Conservation (phyloP, 1,139 yeast genomes). For the Kodamaea suecica region DNA sequence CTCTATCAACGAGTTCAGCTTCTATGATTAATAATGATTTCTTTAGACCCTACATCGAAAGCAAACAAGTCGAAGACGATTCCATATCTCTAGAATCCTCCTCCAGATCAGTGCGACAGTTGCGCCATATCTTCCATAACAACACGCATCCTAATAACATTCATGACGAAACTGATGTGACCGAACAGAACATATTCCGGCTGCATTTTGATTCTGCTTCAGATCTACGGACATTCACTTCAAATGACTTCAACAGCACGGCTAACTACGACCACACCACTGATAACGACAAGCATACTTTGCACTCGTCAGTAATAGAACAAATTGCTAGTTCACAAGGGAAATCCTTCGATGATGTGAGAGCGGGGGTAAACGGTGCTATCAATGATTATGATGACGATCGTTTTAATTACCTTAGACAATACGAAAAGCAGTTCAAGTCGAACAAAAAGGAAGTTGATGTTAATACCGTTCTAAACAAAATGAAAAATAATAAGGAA, state of each 20-base stretch:
- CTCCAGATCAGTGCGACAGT: slow-evolving; percentile 15
- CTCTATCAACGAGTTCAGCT: slow-evolving; percentile 13
- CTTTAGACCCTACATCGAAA: slow-evolving; percentile 7
- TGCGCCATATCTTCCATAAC: slow-evolving; percentile 13
- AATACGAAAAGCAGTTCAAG: slow-evolving; percentile 23
- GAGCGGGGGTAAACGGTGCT: slow-evolving; percentile 6
- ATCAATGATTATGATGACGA: slow-evolving; percentile 18
- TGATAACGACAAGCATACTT: slow-evolving; percentile 13
- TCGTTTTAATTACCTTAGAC: slow-evolving; percentile 29
- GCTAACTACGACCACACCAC: neutral
- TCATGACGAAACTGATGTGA: slow-evolving; percentile 9
- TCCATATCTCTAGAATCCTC: slow-evolving; percentile 12
- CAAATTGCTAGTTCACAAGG: slow-evolving; percentile 18
- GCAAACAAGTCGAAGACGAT: slow-evolving; percentile 4
- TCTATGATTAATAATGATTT: slow-evolving; percentile 13
- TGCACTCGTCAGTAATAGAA: slow-evolving; percentile 28
- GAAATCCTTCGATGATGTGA: slow-evolving; percentile 7
- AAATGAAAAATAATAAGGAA: slow-evolving; percentile 18
- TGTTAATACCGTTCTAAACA: slow-evolving; percentile 12
- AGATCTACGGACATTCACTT: slow-evolving; percentile 6
- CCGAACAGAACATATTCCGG: slow-evolving; percentile 12
- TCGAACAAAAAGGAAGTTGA: slow-evolving; percentile 10
- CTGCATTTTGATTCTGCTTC: slow-evolving; percentile 18
- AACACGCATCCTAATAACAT: neutral
- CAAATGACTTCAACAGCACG: slow-evolving; percentile 2